Evolutionary conservation across 768 basidiomycete genomes (phyloP).

Genomic region (Gloeopeniophorella convolvens): DNA sequence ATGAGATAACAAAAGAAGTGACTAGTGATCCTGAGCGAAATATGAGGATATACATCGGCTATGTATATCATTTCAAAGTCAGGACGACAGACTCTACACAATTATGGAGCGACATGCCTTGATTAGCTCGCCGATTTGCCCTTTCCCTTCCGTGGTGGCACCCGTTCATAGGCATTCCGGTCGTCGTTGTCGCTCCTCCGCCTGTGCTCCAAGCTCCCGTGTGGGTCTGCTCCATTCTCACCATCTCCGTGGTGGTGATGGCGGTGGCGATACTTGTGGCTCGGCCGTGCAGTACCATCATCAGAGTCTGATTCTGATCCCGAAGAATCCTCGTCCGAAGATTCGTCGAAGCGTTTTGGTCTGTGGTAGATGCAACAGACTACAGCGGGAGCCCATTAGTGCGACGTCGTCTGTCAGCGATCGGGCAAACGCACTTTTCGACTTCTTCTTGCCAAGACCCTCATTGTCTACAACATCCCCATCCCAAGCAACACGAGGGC

Average conservation of each 20-base stretch:
- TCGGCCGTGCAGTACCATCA: slow-evolving; percentile 5
- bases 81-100: background rate
- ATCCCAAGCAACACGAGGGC: slow-evolving; percentile 67
- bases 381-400: slow-evolving; percentile 28
- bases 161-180: slow-evolving; percentile 13
- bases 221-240: background rate
- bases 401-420: background rate
- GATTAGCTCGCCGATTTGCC: slow-evolving; percentile 4
- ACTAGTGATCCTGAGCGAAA: too few species aligned
- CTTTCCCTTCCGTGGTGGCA: slow-evolving; percentile 11
- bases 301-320: slow-evolving; percentile 34
- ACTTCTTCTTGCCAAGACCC: slow-evolving; percentile 80
- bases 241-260: background rate
- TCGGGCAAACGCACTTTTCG: slow-evolving; percentile 65
- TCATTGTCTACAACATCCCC: slow-evolving; percentile 91
- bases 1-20: too few species aligned
- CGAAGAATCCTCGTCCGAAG: slow-evolving; percentile 57
- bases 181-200: background rate
- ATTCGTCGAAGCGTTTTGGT: slow-evolving; percentile 74
- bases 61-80: background rate
- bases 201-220: background rate
- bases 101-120: background rate
- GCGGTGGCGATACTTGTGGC: slow-evolving; percentile 1
- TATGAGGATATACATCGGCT: too few species aligned
- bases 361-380: slow-evolving; percentile 96